Base-by-base conservation (phyloP, 441 rosid genomes). In the Theobroma grandiflorum region DNA sequence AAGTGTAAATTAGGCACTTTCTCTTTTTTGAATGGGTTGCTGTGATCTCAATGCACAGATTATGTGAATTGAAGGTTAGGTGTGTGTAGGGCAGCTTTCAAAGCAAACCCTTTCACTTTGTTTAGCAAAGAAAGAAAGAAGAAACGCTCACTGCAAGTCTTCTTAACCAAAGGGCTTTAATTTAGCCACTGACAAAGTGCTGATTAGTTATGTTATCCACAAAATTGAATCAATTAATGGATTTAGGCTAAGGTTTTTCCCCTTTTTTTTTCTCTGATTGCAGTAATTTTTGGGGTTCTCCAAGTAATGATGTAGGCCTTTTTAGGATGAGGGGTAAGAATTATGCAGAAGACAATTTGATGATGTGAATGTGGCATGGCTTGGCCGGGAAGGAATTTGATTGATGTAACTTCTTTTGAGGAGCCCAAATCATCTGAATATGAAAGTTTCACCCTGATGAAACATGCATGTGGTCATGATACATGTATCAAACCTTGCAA, bases 1-100 rank as follows among this genome's bases (percentile, higher is more conserved):
- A 52, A 7, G 15, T 68, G 4, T 26, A 49, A 2, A 68, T 11
- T 68, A 45, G 55, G 18, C 55, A 10, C 53, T 68, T 43, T 37
- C 45, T 65, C 42, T 65, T 20, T 8, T 20, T 31, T 35, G 6
- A 69, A 35, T 33, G 42, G 53, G 74, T 49, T 70, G 37, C 40
- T 62, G 4, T 63, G 68, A 15, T 35, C 42, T 63, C 20, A 63
- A 63, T 63, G 59, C 59, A 31, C 8, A 8, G 31, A 40, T 40
- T 40, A 31, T 52, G 61, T 8, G 31, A 71, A 71, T 50, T 16
- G 43, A 71, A 31, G 3, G 38, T 33, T 52, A 50, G 75, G 61
- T 72, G 75, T 50, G 47, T 38, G 58, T 72, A 72, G 75, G 62
- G 4, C 61, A 72, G 16, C 45, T 33, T 49, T 7, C 20, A 47